Evolutionary conservation across 2,329 filamentous ascomycete species (phyloP).

Genomic region (Rhytidhysteron rufulum): DNA sequence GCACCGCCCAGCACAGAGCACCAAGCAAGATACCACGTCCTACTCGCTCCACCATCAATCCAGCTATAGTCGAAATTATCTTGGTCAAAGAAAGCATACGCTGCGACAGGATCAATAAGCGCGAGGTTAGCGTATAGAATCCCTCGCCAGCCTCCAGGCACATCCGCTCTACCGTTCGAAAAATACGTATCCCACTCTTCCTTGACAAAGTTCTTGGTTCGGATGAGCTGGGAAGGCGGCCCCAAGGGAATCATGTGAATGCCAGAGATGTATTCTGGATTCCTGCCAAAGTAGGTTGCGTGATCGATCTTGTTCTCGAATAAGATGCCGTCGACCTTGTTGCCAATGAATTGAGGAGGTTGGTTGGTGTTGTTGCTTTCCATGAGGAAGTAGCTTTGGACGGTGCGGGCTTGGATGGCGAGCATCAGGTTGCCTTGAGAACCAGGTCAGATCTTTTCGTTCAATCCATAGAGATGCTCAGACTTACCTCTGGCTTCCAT

Average conservation of each 20-base stretch:
- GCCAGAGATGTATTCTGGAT: slow-evolving; percentile 64
- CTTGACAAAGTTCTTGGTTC: slow-evolving; percentile 65
- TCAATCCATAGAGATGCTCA: too few relatives aligned
- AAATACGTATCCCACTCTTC: slow-evolving; percentile 70
- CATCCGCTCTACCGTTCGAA: slow-evolving; percentile 60
- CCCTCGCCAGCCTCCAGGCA: slow-evolving; percentile 78
- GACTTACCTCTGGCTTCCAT: slow-evolving; percentile 65
- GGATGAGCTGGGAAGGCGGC: slow-evolving; percentile 64
- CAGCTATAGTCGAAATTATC: slow-evolving; percentile 62
- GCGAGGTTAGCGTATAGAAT: slow-evolving; percentile 80
- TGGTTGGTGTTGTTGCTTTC: slow-evolving; percentile 64
- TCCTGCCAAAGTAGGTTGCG: slow-evolving; percentile 76
- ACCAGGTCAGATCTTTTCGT: too few relatives aligned
- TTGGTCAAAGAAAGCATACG: slow-evolving; percentile 72
- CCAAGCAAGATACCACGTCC: slow-evolving; percentile 32
- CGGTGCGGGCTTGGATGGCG: slow-evolving; percentile 67
- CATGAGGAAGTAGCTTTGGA: slow-evolving; percentile 82
- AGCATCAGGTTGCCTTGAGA: slow-evolving; percentile 72
- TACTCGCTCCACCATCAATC: slow-evolving; percentile 71
- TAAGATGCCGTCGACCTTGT: slow-evolving; percentile 66
- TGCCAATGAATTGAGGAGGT: slow-evolving; percentile 72
- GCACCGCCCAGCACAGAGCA: slow-evolving; percentile 20
- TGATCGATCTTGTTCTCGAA: slow-evolving; percentile 97
- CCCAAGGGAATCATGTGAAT: slow-evolving; percentile 82
- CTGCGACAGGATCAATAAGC: slow-evolving; percentile 64